Evolutionary conservation across 2,329 filamentous ascomycete genomes (phyloP), one percentile per base, ranked within the genome.

Genomic region (Fusarium mexicanum): DNA sequence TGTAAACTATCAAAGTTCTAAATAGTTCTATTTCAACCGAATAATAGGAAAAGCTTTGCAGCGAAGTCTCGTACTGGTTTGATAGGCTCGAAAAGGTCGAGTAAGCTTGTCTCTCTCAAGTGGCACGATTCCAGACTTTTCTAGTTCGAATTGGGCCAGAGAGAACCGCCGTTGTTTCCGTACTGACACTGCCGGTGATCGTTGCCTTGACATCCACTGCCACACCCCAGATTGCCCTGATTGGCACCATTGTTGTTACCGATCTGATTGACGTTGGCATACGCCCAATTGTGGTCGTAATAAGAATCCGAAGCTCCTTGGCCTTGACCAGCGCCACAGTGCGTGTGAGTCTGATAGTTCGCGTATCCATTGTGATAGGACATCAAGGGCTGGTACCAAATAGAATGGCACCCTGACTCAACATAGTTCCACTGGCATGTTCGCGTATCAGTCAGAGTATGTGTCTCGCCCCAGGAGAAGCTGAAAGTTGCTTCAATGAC

Each of bases 1-100:
- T n/a, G n/a, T n/a, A n/a, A n/a, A n/a, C n/a, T n/a, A n/a, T 35
- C 1, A 8, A 16, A 3, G n/a, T 24, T 20, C 17, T 6, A 12
- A 20, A 16, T 20, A 20, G 4, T 2, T 24, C 12, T 6, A 4
- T 26, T 24, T 10, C 1, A 24, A 14, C 22, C 13, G 8, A 13
- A n/a, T 9, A 8, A 40, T 40, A n/a, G 35, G 2, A 38, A 26
- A 14, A 5, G 13, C 7, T 8, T 5, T 18, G 0, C 17, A 33
- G 16, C 0, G 2, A n/a, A 18, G 8, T 7, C 8, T 18, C 7
- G 3, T 2, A 18, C 3, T 18, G 29, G 1, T 7, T 31, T 10
- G 3, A 7, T 14, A 51, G 0, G 8, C 29, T 48, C 17, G 22
- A n/a, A 50, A 24, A n/a, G 14, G 3, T 10, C 7, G 4, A n/a